Evolutionary conservation across 208 protist genomes (phyloP).

Genomic region (Leishmania tropica): DNA sequence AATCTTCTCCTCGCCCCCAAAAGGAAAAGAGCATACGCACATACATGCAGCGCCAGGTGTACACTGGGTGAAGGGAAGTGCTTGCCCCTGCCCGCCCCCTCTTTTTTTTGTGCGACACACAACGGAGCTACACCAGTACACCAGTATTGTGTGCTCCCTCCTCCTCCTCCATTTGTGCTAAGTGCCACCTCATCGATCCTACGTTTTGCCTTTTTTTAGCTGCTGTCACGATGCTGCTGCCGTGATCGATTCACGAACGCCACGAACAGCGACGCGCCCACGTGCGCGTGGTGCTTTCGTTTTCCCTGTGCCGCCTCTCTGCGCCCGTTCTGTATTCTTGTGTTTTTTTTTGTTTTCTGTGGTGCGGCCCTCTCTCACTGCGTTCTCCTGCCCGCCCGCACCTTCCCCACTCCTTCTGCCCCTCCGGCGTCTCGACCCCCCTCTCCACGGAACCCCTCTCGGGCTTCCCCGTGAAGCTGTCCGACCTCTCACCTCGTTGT

Average conservation of each 20-base stretch:
- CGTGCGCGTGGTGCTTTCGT: background rate
- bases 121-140: background rate
- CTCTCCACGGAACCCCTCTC: background rate
- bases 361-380: background rate
- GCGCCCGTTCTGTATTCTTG: background rate
- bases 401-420: background rate
- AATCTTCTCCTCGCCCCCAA: background rate
- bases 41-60: background rate
- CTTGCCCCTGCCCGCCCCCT: background rate
- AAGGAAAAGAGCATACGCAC: background rate
- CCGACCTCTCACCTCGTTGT: background rate
- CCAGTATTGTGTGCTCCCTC: background rate
- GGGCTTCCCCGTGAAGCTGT: too few species aligned
- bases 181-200: background rate
- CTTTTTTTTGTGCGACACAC: background rate
- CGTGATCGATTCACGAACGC: background rate
- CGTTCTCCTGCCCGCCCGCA: background rate
- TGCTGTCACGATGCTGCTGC: background rate
- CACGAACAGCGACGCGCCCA: background rate
- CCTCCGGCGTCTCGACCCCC: background rate
- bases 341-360: background rate
- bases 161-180: background rate
- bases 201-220: too few species aligned
- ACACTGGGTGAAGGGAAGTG: background rate
- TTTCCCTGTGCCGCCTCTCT: background rate